Conservation (phyloP, 2,329 filamentous ascomycete species). For the Dactylellina sp. region DNA sequence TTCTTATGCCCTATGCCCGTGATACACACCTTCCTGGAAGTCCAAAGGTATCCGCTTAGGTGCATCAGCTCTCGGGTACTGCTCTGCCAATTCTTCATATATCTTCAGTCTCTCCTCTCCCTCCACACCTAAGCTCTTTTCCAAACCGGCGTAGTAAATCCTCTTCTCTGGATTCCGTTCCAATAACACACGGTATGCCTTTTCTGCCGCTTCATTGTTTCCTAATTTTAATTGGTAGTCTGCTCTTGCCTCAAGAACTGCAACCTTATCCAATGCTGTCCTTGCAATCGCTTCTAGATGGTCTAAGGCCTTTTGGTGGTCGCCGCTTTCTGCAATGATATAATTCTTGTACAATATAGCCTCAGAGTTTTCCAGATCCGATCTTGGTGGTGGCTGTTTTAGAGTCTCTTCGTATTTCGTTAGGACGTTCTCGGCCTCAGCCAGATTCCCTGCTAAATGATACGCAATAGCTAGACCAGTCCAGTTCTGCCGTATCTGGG, state of each 20-base stretch:
- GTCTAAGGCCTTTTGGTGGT: conserved; percentile 83
- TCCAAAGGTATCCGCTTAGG: conserved; percentile 87
- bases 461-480: conserved; percentile 95
- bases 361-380: conserved; percentile 92
- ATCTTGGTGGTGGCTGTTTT: conserved; percentile 74
- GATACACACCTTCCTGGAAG: conserved; percentile 76
- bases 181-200: conserved; percentile 82
- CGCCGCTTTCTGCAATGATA: conserved; percentile 89
- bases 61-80: conserved; percentile 85
- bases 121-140: conserved; percentile 75
- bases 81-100: conserved; percentile 84
- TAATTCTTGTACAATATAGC: conserved; percentile 94
- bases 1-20: conserved; percentile 55
- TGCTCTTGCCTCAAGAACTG: conserved; percentile 85
- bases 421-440: conserved; percentile 88
- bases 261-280: conserved; percentile 82
- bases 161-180: conserved; percentile 90
- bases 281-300: conserved; percentile 84
- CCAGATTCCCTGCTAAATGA: conserved; percentile 86
- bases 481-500: conserved; percentile 90
- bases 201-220: conserved; percentile 81
- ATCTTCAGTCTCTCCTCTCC: conserved; percentile 75
- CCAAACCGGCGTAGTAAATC: conserved; percentile 83
- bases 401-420: conserved; percentile 93
- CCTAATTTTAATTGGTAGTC: conserved; percentile 84